Evolutionary conservation across 345 rosid species (phyloP).

Genomic region (Cochlearia excelsa): DNA sequence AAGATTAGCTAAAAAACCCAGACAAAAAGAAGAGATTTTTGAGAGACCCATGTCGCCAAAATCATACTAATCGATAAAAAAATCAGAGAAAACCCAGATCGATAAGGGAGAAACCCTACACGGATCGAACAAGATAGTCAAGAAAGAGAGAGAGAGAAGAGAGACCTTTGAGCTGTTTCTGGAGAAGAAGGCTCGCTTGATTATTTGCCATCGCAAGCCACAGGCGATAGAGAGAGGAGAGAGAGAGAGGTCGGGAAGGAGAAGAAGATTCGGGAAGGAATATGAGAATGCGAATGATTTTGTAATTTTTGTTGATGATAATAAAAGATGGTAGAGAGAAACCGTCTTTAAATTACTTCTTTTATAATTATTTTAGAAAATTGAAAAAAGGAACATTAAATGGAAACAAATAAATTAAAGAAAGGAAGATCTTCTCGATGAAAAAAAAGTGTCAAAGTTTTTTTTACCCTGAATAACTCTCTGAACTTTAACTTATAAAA

Average conservation of each 20-base stretch:
- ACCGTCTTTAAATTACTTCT: background rate
- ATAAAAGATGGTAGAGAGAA: background rate
- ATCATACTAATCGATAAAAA: background rate
- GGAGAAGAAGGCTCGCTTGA: conserved; percentile 75
- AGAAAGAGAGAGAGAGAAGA: background rate
- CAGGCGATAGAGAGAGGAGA: conserved; percentile 20
- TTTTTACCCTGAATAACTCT: too few relatives aligned
- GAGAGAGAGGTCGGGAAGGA: conserved; percentile 1
- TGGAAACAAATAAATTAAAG: too few relatives aligned
- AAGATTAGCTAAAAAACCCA: conserved; percentile 12
- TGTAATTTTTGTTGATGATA: conserved; percentile 1
- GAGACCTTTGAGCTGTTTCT: conserved; percentile 75
- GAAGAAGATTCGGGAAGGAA: conserved; percentile 27
- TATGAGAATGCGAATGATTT: conserved; percentile 15
- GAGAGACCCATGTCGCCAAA: too few relatives aligned
- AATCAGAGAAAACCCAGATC: conserved; percentile 3
- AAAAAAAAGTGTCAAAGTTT: too few relatives aligned
- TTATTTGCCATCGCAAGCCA: conserved; percentile 35
- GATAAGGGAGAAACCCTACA: conserved; percentile 7
- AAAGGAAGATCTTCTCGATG: too few relatives aligned
- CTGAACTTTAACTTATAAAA: too few relatives aligned
- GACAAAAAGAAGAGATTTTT: background rate
- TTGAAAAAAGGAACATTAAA: too few relatives aligned
- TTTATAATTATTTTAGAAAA: too few relatives aligned
- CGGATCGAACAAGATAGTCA: background rate